Conservation (phyloP, 768 basidiomycete genomes). For the Amanita phalloides region DNA sequence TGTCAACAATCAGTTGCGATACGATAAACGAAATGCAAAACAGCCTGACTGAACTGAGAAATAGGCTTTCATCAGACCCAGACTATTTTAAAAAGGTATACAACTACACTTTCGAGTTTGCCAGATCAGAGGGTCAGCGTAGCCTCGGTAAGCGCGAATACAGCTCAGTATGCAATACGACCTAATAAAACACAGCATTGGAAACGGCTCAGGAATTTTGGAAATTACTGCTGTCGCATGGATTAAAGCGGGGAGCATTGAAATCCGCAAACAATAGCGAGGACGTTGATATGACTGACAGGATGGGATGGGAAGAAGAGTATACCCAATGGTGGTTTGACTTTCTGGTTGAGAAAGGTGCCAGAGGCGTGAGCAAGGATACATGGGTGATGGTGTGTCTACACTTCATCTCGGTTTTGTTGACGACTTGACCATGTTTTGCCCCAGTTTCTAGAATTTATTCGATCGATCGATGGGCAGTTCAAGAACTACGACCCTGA, state of each 20-base stretch:
- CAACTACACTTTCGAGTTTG: conserved; percentile 73
- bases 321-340: conserved; percentile 70
- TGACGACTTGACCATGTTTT: neutral
- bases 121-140: conserved; percentile 63
- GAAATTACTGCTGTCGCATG: conserved; percentile 66
- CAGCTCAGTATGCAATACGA: neutral
- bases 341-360: conserved; percentile 54
- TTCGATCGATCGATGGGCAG: conserved; percentile 60
- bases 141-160: conserved; percentile 49
- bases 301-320: conserved; percentile 50
- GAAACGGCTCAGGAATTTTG: conserved; percentile 74
- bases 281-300: conserved; percentile 34
- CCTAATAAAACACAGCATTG: neutral
- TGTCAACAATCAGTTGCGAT: conserved; percentile 40
- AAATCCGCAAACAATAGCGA: conserved; percentile 26
- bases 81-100: conserved; percentile 74
- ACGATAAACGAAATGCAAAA: conserved; percentile 49
- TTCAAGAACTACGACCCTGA: conserved; percentile 70
- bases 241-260: conserved; percentile 56
- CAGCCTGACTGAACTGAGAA: conserved; percentile 41
- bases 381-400: conserved; percentile 75
- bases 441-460: conserved; percentile 65
- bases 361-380: conserved; percentile 79
- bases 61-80: conserved; percentile 51
- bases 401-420: neutral